phyloP scores from a whole-genome alignment of 1,284 basidiomycete genomes.

The Cutaneotrichosporon spelunceum region DNA sequence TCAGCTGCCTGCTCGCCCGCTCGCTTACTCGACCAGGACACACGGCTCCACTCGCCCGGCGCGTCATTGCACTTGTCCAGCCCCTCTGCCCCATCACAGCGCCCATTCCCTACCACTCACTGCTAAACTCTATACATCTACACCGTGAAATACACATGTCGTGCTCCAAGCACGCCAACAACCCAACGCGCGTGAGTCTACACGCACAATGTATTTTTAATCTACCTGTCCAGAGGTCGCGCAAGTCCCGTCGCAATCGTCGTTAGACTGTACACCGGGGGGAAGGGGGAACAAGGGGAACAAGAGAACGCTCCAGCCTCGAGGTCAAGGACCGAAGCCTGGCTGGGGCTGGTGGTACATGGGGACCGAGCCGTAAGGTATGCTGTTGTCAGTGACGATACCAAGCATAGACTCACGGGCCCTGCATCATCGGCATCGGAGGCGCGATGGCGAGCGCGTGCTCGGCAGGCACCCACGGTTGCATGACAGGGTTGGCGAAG shows the following conservation, averaged over 20 bases:
- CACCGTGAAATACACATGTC: not conserved
- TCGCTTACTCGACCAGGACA: too few species aligned
- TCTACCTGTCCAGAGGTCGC: not conserved
- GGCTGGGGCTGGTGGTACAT: slow-evolving; percentile 9
- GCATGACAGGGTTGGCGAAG: slow-evolving; percentile 3
- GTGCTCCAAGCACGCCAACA: too few species aligned
- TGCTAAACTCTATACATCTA: not conserved
- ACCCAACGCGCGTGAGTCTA: not conserved
- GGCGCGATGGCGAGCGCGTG: not conserved
- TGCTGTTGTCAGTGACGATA: not conserved
- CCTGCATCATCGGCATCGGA: slow-evolving; percentile 6
- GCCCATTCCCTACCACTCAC: not conserved
- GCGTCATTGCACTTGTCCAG: too few species aligned
- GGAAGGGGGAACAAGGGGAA: not conserved
- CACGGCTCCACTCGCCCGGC: too few species aligned
- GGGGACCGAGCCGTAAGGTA: slow-evolving; percentile 5
- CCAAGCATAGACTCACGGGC: not conserved
- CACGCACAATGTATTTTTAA: not conserved
- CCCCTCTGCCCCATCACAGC: too few species aligned
- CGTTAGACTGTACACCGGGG: not conserved
- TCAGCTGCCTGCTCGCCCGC: too few species aligned
- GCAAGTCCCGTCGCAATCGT: not conserved
- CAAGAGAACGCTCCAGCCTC: too few species aligned
- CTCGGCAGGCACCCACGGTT: slow-evolving; percentile 8
- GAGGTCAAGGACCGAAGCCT: slow-evolving; percentile 1